Evolutionary conservation across 441 rosid species (phyloP).

Genomic region (Croton setiger): DNA sequence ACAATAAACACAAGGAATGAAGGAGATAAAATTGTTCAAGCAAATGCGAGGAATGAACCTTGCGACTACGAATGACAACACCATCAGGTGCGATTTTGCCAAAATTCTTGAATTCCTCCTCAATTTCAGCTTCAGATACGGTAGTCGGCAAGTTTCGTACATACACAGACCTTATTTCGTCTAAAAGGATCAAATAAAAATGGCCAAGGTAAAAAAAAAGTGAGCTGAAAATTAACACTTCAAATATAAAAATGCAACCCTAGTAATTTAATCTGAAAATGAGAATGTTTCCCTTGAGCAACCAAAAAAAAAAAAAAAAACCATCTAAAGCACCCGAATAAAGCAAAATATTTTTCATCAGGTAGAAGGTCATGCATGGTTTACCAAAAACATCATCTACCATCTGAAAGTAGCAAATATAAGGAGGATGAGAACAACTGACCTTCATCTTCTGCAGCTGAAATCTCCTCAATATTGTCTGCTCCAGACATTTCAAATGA

Average conservation of each 20-base stretch:
- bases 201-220: not conserved
- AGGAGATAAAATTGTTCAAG: not conserved
- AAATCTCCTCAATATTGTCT: constrained; percentile 40
- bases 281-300: no score
- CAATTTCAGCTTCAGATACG: constrained; percentile 60
- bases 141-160: constrained; percentile 57
- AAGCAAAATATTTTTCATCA: not conserved
- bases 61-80: constrained; percentile 64
- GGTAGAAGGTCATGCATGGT: not conserved
- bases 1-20: not conserved
- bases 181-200: constrained; percentile 29
- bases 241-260: not conserved
- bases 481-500: constrained; percentile 36
- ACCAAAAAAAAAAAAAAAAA: not conserved
- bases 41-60: constrained; percentile 37
- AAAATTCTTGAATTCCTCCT: constrained; percentile 64
- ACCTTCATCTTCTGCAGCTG: constrained; percentile 55
- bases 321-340: not conserved
- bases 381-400: constrained; percentile 10
- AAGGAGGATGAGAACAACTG: constrained; percentile 4
- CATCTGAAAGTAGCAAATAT: not conserved
- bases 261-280: not conserved
- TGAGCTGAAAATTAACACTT: not conserved
- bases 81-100: constrained; percentile 57
- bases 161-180: constrained; percentile 61